phyloP scores from a whole-genome alignment of 2,329 filamentous ascomycete species.

The Pseudonectria buxi region DNA sequence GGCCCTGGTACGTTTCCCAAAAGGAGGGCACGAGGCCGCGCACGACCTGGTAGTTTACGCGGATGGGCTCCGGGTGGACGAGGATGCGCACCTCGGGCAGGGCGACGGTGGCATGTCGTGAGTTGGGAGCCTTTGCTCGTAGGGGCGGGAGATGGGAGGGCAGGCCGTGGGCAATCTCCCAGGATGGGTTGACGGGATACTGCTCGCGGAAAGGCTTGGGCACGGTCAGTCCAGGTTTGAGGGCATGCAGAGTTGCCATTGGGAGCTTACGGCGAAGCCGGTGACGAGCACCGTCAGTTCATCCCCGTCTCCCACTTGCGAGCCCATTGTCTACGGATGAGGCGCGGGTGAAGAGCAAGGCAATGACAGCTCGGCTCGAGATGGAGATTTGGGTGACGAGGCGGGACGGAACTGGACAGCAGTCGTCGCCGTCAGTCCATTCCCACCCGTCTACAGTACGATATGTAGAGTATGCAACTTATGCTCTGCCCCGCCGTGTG shows the following conservation, averaged over 20 bases:
- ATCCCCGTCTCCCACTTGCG: constrained; percentile 30
- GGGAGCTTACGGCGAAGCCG: constrained; percentile 49
- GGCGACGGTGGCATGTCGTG: constrained; percentile 21
- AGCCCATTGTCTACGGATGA: constrained; percentile 25
- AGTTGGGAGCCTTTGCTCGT: constrained; percentile 33
- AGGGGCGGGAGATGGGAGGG: constrained; percentile 54
- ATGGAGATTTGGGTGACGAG: no score
- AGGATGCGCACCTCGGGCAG: constrained; percentile 52
- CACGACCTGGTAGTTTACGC: constrained; percentile 64
- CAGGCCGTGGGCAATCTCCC: constrained; percentile 66
- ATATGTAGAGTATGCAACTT: no score
- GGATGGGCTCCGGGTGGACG: constrained; percentile 59
- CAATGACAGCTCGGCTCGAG: no score
- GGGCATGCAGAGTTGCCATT: background rate
- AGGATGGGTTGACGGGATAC: constrained; percentile 71
- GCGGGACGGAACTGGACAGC: no score
- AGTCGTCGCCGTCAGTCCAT: no score
- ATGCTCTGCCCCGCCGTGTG: no score
- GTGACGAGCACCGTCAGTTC: constrained; percentile 55
- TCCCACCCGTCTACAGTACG: no score
- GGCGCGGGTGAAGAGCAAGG: no score
- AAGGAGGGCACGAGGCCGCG: constrained; percentile 57
- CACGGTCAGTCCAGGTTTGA: constrained; percentile 10
- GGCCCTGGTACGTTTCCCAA: constrained; percentile 38
- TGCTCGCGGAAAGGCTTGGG: constrained; percentile 66